Percentiles rank a stretch among this genome's conserved stretches.
phyloP scores from a whole-genome alignment of 148 eudicot genomes.

The Gaultheria prostrata region DNA sequence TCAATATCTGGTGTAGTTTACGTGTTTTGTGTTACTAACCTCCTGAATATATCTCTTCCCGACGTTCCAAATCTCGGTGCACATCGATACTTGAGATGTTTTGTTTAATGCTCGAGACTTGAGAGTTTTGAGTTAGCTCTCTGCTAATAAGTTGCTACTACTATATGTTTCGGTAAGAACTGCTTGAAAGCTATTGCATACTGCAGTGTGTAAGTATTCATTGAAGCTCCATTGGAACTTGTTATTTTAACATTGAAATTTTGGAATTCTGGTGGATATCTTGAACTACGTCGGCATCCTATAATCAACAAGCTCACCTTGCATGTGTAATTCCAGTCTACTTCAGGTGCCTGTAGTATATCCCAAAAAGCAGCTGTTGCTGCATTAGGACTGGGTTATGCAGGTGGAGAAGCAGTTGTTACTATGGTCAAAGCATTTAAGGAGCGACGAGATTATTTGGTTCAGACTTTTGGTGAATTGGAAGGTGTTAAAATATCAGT shows the following conservation, averaged over 20 bases:
- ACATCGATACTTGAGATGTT: background rate
- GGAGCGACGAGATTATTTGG: slow-evolving; percentile 79
- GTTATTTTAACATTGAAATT: too few relatives aligned
- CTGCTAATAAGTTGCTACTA: too few relatives aligned
- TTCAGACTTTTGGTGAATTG: slow-evolving; percentile 65
- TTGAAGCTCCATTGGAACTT: too few relatives aligned
- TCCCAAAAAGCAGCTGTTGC: slow-evolving; percentile 83
- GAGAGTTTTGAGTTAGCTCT: background rate
- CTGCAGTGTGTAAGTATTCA: too few relatives aligned
- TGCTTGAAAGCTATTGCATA: too few relatives aligned
- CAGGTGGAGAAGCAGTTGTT: slow-evolving; percentile 82
- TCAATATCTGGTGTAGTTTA: too few relatives aligned
- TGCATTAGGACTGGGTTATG: slow-evolving; percentile 87
- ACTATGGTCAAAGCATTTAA: slow-evolving; percentile 84
- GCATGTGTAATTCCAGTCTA: slow-evolving; percentile 6
- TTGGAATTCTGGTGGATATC: too few relatives aligned
- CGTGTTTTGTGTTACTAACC: too few relatives aligned
- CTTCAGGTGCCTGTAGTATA: slow-evolving; percentile 26
- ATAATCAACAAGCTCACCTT: background rate
- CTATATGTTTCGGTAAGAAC: too few relatives aligned
- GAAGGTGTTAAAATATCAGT: slow-evolving; percentile 83
- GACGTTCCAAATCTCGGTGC: too few relatives aligned
- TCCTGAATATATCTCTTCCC: too few relatives aligned
- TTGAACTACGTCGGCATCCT: background rate
- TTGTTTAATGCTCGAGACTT: background rate